Evolutionary conservation across 306 rosid genomes (phyloP).

Genomic region (Sindora glabra): DNA sequence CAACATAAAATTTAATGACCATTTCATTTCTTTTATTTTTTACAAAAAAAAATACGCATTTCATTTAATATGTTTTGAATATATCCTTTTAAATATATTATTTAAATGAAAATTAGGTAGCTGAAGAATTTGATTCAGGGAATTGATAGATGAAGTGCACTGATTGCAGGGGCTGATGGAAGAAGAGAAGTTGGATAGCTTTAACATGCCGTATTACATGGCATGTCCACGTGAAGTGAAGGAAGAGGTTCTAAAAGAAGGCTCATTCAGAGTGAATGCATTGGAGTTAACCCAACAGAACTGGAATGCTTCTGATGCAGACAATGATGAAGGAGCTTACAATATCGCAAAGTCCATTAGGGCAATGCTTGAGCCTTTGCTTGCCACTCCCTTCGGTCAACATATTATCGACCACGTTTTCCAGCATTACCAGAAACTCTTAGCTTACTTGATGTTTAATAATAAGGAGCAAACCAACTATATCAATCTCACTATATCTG

Average conservation of each 20-base stretch:
- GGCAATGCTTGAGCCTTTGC: constrained; percentile 39
- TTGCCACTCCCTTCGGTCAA: constrained; percentile 32
- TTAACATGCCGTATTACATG: constrained; percentile 21
- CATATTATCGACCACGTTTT: constrained; percentile 36
- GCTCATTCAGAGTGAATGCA: constrained; percentile 11
- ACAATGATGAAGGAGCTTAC: constrained; percentile 12
- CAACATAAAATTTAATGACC: no score
- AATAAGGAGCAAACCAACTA: constrained; percentile 27
- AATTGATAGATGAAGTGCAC: no score
- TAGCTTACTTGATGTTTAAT: constrained; percentile 24
- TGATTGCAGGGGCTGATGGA: no score
- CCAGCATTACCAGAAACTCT: constrained; percentile 8
- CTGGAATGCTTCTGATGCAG: neutral
- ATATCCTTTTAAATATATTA: no score
- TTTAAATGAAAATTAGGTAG: no score
- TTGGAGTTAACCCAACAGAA: constrained; percentile 4
- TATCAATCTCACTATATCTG: no score
- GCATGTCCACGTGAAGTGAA: constrained; percentile 21
- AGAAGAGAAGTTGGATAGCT: constrained; percentile 14
- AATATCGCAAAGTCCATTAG: constrained; percentile 32
- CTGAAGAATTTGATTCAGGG: no score
- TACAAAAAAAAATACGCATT: no score
- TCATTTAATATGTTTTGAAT: no score
- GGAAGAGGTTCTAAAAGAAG: constrained; percentile 7
- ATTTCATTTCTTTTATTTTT: no score